Evolutionary conservation across 2,329 filamentous ascomycete species (phyloP), one percentile per base, ranked within the genome.

Genomic region (Ceratocystis huliohia): DNA sequence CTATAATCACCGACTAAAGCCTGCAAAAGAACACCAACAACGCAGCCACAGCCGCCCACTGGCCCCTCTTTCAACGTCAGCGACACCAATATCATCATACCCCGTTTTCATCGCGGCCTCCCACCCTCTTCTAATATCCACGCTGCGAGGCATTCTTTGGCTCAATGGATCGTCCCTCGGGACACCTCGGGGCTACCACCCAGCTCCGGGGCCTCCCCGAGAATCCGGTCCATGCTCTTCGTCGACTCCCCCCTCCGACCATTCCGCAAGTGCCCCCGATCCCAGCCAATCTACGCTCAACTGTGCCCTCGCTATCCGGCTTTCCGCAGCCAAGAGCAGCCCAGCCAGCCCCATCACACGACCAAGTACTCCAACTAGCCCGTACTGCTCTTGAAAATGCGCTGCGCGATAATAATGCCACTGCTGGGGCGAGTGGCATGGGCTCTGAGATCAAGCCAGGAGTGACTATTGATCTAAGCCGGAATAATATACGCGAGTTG

Each of bases 391-490:
- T 90, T 81, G 81, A 82, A 69, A 81, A 80, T 71, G 87, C 87
- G 65, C 77, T 87, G 67, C 81, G 85, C 70, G 86, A 86, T 73
- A 86, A 87, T 70, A 86, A 87, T 70, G 80, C 81, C 71, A 82
- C 79, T 10, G 82, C 83, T 65, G 84, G 85, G 69, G 82, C 81
- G 56, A 82, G 80, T 69, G 79, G 81, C 68, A 79, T 84, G 69
- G 84, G 80, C 72, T 50, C 66, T 20, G 83, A 83, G 57, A 76
- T 87, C 61, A 84, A 86, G 72, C 84, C 86, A 0, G 88, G 89
- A 68, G 83, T 91, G 67, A 92, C 89, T 41, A 87, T 93, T 71
- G 88, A 92, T 74, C 76, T 92, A 69, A 89, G 88, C 74, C 85
- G 88, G 71, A 88, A 87, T 75, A 85, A 84, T 72, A 91, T 92